phyloP scores from a whole-genome alignment of 164 flowering plant species.

The Dillenia suffruticosa region DNA sequence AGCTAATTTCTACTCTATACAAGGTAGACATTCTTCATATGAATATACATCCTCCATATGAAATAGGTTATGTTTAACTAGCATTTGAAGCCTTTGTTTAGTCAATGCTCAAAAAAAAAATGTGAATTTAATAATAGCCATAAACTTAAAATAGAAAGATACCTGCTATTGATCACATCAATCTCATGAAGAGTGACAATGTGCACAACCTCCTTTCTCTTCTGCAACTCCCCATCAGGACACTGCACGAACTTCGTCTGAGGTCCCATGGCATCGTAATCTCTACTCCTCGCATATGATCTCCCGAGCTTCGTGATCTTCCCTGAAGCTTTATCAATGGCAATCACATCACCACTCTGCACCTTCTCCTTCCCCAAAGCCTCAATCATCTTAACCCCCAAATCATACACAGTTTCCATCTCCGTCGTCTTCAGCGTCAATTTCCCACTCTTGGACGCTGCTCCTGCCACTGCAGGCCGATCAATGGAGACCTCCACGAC shows the following conservation, averaged over 20 bases:
- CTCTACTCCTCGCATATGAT: slow-evolving; percentile 82
- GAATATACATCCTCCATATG: no score
- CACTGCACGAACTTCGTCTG: slow-evolving; percentile 93
- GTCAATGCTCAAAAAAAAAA: no score
- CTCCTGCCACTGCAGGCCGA: slow-evolving; percentile 72
- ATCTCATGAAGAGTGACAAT: slow-evolving; percentile 94
- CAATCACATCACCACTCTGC: slow-evolving; percentile 96
- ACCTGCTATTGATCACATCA: slow-evolving; percentile 99
- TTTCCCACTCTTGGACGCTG: slow-evolving; percentile 86
- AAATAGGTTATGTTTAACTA: no score
- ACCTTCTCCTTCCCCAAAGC: slow-evolving; percentile 88
- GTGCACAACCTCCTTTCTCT: slow-evolving; percentile 96
- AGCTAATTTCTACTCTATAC: no score
- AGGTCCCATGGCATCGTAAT: slow-evolving; percentile 90
- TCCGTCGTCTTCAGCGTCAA: slow-evolving; percentile 91
- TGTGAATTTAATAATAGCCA: no score
- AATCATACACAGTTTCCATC: slow-evolving; percentile 92
- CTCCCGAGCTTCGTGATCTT: slow-evolving; percentile 91
- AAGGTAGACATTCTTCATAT: no score
- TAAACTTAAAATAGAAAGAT: background rate
- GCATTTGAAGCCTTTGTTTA: no score
- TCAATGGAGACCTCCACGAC: slow-evolving; percentile 88
- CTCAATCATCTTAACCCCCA: slow-evolving; percentile 97
- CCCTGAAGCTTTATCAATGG: slow-evolving; percentile 85
- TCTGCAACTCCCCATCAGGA: slow-evolving; percentile 99